Evolutionary conservation across 768 basidiomycete species (phyloP), one percentile per base, ranked within the genome.

Genomic region (Suillus subluteus): DNA sequence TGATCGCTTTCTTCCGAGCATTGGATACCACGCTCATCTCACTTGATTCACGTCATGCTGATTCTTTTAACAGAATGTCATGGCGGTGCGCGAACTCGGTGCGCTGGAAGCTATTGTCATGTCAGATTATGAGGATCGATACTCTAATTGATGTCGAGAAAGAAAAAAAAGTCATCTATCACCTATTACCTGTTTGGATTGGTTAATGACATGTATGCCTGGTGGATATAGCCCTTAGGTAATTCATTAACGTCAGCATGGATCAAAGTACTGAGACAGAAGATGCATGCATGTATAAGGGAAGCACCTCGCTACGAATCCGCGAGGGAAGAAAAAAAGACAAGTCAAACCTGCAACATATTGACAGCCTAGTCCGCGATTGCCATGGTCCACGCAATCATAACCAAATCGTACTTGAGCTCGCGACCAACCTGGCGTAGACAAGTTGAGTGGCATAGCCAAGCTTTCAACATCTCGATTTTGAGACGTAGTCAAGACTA

Each of bases 71-170:
- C 71, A 93, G 91, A 86, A 84, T 65, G 71, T 94, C 55, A 79
- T 88, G 74, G 86, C 83, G 21, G 71, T 88, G 66, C 80, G 87
- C 68, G 92, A 94, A 75, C 84, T 91, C 16, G 76, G 82, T 37
- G 88, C 85, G 69, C 82, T 94, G 62, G 87, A 89, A 58, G 92
- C 92, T 0, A 88, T 94, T 63, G 80, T 91, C 41, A 92, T 91
- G 74, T 84, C 87, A 30, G 84, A 83, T 70, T 94, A 90, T 69
- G 86, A 89, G 63, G 87, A 88, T 65, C 80, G 78, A 61, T 61
- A 61, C 59, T 30, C 59, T 43, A 32, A 18, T 43, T 43, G 59
- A 61, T 61, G 32, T 12, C 6, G 3, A 61, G 26, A 61, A 30
- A 18, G 23, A 40, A 16, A 26, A 26, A 61, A 50, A 18, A 41